Conservation (phyloP, 805 yeast species). For the Zygosaccharomyces pseudorouxii region DNA sequence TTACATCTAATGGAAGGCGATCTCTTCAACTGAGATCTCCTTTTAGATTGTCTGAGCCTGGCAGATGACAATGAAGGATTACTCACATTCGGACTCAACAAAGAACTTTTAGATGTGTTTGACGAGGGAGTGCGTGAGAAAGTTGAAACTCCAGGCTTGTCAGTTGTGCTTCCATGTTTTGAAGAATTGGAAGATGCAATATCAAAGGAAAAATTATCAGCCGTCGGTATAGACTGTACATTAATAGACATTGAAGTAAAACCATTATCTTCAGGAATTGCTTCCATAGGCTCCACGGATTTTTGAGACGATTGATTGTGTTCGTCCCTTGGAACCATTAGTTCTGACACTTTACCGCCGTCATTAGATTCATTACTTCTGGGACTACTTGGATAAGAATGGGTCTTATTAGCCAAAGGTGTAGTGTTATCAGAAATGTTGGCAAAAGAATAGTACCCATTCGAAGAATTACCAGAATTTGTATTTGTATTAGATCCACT, state of each 20-base stretch:
- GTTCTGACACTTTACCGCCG: constrained; percentile 5
- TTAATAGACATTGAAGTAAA: constrained; percentile 17
- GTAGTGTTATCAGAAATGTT: constrained; percentile 38
- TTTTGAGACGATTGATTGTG: constrained; percentile 7
- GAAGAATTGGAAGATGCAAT: constrained; percentile 20
- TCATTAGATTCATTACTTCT: constrained; percentile 3
- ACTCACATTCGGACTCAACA: neutral
- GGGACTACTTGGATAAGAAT: neutral
- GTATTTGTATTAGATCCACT: constrained; percentile 20
- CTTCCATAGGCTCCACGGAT: constrained; percentile 15
- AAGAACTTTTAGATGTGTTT: constrained; percentile 1
- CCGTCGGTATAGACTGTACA: constrained; percentile 26
- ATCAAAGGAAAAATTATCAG: constrained; percentile 29
- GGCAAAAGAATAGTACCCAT: constrained; percentile 36
- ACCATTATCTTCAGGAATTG: constrained; percentile 17
- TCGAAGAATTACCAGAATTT: constrained; percentile 27
- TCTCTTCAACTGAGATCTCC: constrained; percentile 33
- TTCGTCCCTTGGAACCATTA: constrained; percentile 2
- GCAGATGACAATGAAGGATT: constrained; percentile 2
- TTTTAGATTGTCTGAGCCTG: constrained; percentile 15
- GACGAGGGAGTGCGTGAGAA: constrained; percentile 7
- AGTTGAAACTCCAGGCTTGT: constrained; percentile 10
- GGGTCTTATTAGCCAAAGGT: constrained; percentile 13
- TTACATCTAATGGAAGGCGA: constrained; percentile 37
- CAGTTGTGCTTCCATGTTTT: constrained; percentile 2